Evolutionary conservation across 2,329 filamentous ascomycete species (phyloP), one percentile per base, ranked within the genome.

Genomic region (Sporothrix schenckii): DNA sequence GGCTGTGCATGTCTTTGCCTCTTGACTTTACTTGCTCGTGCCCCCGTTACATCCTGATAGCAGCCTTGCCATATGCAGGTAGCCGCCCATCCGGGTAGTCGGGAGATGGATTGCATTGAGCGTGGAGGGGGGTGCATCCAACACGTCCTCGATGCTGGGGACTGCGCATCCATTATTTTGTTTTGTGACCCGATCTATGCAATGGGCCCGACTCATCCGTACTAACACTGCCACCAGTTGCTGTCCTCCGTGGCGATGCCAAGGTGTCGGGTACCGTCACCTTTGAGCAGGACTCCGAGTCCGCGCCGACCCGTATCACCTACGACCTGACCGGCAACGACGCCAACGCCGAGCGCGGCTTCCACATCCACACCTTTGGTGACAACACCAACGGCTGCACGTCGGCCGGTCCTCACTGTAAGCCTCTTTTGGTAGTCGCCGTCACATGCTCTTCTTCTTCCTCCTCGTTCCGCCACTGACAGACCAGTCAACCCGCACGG

Each of bases 361-460:
- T 98, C 88, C 95, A 99, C 88, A 90, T 99, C 80, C 95, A 99
- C 87, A 92, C 95, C 82, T 99, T 97, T 80, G 95, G 95, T 81
- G 95, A 98, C 88, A 98, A 98, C 89, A 98, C 95, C 87, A 99
- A 99, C 85, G 95, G 95, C 82, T 99, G 95, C 92, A 98, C 94
- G 76, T 97, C 92, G 76, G 95, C 95, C 76, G 95, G 95, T 69
- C 94, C 95, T 83, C 95, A 99, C 87, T 99, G 93, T 97, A 86
- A 81, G 92, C 84, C 49, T 16, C 16, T 60, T 50, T 50, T 39
- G 16, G 44, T 14, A 2, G 44, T 7, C 6, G 14, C 24, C 41
- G 10, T 44, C 14, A 44, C 41, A 44, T 44, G 2, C 11, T 13
- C 41, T 11, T 11, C 19, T 21, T 41, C 27, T 11, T 14, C 13